Percentiles rank a stretch among this genome's conserved stretches.
These are phyloP conservation scores for Ilex paraguariensis DNA, from an alignment of 305 asterid species.

Conservation along the genomic window DNA sequence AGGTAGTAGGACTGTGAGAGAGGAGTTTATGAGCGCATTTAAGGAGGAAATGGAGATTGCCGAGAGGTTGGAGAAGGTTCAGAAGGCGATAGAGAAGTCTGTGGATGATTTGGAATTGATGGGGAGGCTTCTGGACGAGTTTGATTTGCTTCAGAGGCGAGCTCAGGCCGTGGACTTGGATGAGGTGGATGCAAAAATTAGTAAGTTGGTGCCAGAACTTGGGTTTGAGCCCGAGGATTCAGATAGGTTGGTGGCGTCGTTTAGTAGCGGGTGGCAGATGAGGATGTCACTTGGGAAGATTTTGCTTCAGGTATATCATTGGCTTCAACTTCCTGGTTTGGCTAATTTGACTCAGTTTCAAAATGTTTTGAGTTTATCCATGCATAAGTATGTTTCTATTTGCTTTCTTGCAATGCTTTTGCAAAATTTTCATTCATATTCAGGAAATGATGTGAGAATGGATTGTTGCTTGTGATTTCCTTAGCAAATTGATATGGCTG, in stretches of 20 bases:
- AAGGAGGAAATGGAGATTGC: constrained; percentile 97
- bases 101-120: constrained; percentile 92
- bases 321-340: background rate
- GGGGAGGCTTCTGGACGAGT: constrained; percentile 98
- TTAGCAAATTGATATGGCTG: too few relatives aligned
- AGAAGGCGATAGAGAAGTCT: constrained; percentile 85
- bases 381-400: too few relatives aligned
- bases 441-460: too few relatives aligned
- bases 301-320: constrained; percentile 70
- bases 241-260: constrained; percentile 94
- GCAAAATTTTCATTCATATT: too few relatives aligned
- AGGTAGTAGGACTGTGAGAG: constrained; percentile 74
- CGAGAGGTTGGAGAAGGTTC: constrained; percentile 84
- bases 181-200: constrained; percentile 81
- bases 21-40: constrained; percentile 88
- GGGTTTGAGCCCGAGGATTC: constrained; percentile 87
- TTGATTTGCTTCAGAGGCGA: constrained; percentile 92
- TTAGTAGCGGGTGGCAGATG: constrained; percentile 99
- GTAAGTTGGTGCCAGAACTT: constrained; percentile 87
- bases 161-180: constrained; percentile 97
- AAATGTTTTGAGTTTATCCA: too few relatives aligned
- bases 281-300: constrained; percentile 98
- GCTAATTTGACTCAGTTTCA: background rate
- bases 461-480: too few relatives aligned
- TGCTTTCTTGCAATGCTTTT: too few relatives aligned